Conservation (phyloP, 2,329 filamentous ascomycete species). For the Sclerotinia minor region DNA sequence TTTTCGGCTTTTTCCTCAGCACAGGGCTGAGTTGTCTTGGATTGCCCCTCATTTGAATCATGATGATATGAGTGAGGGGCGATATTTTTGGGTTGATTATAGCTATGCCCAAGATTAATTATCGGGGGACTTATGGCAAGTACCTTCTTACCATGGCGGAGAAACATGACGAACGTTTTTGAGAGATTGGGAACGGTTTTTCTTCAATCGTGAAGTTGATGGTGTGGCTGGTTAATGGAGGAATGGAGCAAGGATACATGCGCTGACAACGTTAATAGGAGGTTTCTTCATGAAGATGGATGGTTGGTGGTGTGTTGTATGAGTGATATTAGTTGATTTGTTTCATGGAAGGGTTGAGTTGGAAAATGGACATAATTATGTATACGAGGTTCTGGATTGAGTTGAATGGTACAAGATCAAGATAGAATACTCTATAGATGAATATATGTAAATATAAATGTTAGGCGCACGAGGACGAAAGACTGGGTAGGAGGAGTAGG, state of each 20-base stretch:
- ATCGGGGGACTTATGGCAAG: too few species aligned
- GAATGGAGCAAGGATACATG: neutral
- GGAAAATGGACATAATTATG: neutral
- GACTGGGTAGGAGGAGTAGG: neutral
- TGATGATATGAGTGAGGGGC: neutral
- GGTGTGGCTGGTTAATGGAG: slow-evolving; percentile 8
- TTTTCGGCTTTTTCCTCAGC: neutral
- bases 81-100: too few species aligned
- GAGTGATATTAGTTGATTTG: neutral
- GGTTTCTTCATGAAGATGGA: neutral
- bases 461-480: neutral
- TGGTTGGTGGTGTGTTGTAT: neutral
- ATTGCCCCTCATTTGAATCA: neutral
- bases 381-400: too few species aligned
- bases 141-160: too few species aligned
- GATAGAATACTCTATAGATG: neutral
- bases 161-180: too few species aligned
- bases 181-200: too few species aligned
- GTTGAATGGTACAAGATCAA: too few species aligned
- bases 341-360: neutral
- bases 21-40: slow-evolving; percentile 13
- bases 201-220: neutral
- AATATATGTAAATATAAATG: too few species aligned
- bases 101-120: neutral
- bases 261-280: neutral